Conservation (phyloP, 2,329 filamentous ascomycete genomes). For the Colletotrichum destructivum region DNA sequence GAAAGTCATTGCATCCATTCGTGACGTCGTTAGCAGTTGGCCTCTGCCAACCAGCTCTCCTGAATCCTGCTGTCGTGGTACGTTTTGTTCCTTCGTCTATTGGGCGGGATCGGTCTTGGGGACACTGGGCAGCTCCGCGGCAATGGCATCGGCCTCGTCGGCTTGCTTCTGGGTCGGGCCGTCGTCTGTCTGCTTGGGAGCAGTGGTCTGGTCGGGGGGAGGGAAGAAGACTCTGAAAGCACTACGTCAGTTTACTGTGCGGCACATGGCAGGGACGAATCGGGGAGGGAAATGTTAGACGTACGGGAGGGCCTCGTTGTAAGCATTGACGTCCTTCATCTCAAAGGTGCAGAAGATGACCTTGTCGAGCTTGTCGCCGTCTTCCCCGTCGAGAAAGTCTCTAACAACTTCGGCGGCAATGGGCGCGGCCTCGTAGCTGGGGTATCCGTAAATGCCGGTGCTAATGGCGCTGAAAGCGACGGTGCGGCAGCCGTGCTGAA, state of each 20-base stretch:
- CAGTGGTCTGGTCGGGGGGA: slow-evolving; percentile 40
- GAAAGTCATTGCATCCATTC: not conserved
- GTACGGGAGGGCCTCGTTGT: slow-evolving; percentile 81
- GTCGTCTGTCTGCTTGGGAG: slow-evolving; percentile 41
- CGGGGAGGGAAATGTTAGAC: slow-evolving; percentile 52
- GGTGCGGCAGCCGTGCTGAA: slow-evolving; percentile 74
- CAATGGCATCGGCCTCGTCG: slow-evolving; percentile 47
- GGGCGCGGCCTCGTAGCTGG: slow-evolving; percentile 79
- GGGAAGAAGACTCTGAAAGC: slow-evolving; percentile 31
- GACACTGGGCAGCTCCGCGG: slow-evolving; percentile 53
- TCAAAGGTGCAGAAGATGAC: slow-evolving; percentile 91
- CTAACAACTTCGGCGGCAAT: slow-evolving; percentile 76
- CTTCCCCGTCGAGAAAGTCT: slow-evolving; percentile 65
- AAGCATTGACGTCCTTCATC: slow-evolving; percentile 82
- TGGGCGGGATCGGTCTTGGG: slow-evolving; percentile 51
- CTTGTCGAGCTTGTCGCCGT: slow-evolving; percentile 71
- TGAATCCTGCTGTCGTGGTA: not conserved
- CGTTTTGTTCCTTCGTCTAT: not conserved
- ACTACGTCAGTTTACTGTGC: not conserved
- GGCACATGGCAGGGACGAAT: not conserved
- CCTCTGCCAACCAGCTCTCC: too few relatives aligned
- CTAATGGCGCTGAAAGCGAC: slow-evolving; percentile 90
- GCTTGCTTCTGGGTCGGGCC: slow-evolving; percentile 45
- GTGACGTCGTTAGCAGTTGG: not conserved
- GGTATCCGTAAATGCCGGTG: slow-evolving; percentile 93